phyloP scores from a whole-genome alignment of 2,329 filamentous ascomycete genomes.

The Fusarium graminum region DNA sequence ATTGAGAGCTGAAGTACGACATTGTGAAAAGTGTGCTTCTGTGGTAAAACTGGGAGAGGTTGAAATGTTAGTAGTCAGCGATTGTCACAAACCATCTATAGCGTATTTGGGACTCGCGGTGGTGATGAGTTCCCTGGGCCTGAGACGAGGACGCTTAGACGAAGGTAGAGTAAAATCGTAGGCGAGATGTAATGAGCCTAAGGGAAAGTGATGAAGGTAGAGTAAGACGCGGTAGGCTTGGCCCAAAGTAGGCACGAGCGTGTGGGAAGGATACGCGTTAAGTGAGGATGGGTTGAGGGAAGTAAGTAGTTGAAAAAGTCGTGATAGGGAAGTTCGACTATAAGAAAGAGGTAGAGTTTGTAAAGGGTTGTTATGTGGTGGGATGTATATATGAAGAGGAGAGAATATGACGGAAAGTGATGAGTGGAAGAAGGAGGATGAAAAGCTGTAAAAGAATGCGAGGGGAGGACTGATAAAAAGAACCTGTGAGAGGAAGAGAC shows the following conservation, averaged over 20 bases:
- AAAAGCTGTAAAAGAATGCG: slow-evolving; percentile 39
- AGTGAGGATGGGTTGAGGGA: slow-evolving; percentile 17
- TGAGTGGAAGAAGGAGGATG: slow-evolving; percentile 48
- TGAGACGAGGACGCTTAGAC: slow-evolving; percentile 21
- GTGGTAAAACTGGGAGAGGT: slow-evolving; percentile 38
- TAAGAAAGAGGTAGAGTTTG: slow-evolving; percentile 5
- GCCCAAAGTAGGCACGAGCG: slow-evolving; percentile 30
- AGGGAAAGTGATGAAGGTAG: slow-evolving; percentile 6
- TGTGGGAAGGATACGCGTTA: slow-evolving; percentile 25
- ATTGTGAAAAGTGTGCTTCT: slow-evolving; percentile 50
- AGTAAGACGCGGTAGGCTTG: slow-evolving; percentile 21
- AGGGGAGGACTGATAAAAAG: slow-evolving; percentile 48
- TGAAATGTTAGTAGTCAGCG: slow-evolving; percentile 51
- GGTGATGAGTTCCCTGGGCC: slow-evolving; percentile 27
- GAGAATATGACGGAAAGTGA: slow-evolving; percentile 42
- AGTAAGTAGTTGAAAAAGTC: slow-evolving; percentile 14
- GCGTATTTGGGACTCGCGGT: slow-evolving; percentile 33
- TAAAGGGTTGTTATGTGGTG: slow-evolving; percentile 15
- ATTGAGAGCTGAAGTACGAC: slow-evolving; percentile 60
- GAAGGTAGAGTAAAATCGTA: slow-evolving; percentile 7
- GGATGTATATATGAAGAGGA: neutral
- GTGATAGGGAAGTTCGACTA: slow-evolving; percentile 15
- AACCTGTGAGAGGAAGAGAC: slow-evolving; percentile 44
- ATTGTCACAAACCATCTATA: slow-evolving; percentile 52
- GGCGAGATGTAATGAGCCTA: slow-evolving; percentile 9